These are phyloP conservation scores for Sphagnum contortum DNA, from an alignment of 225 moss, liverwort and hornwort genomes.

Conservation along the genomic window DNA sequence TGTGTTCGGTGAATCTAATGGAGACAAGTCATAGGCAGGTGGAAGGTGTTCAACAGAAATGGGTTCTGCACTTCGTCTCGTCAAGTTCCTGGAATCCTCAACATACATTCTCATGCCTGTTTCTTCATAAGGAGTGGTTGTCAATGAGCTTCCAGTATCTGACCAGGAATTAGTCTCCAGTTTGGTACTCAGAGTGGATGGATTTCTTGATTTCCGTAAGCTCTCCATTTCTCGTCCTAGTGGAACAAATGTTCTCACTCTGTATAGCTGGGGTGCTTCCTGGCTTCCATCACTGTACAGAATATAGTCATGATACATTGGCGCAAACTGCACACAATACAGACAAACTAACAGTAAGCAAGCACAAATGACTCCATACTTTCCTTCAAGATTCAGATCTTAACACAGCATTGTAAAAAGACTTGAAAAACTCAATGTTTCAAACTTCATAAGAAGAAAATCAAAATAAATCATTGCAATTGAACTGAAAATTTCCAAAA, in stretches of 20 bases:
- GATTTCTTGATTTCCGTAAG: constrained; percentile 19
- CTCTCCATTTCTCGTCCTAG: constrained; percentile 46
- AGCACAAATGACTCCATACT: too few species aligned
- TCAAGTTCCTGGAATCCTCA: background rate
- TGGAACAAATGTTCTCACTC: constrained; percentile 31
- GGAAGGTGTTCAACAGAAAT: constrained; percentile 26
- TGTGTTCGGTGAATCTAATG: constrained; percentile 42
- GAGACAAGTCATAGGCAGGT: constrained; percentile 60
- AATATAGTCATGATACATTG: constrained; percentile 88
- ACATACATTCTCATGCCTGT: background rate
- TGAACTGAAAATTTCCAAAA: too few species aligned
- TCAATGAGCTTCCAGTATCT: constrained; percentile 10
- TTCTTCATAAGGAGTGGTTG: constrained; percentile 15
- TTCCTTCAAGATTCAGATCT: too few species aligned
- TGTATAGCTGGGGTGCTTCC: constrained; percentile 64
- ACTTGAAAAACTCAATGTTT: too few species aligned
- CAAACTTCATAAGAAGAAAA: too few species aligned
- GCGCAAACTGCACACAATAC: constrained; percentile 58
- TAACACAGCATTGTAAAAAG: too few species aligned
- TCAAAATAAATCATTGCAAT: too few species aligned
- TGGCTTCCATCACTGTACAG: constrained; percentile 84
- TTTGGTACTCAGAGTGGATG: background rate
- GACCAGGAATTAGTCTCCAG: background rate
- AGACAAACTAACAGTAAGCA: too few species aligned
- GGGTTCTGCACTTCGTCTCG: constrained; percentile 19